Conservation (phyloP, 139 green algal species). For the Micractinium conductrix region DNA sequence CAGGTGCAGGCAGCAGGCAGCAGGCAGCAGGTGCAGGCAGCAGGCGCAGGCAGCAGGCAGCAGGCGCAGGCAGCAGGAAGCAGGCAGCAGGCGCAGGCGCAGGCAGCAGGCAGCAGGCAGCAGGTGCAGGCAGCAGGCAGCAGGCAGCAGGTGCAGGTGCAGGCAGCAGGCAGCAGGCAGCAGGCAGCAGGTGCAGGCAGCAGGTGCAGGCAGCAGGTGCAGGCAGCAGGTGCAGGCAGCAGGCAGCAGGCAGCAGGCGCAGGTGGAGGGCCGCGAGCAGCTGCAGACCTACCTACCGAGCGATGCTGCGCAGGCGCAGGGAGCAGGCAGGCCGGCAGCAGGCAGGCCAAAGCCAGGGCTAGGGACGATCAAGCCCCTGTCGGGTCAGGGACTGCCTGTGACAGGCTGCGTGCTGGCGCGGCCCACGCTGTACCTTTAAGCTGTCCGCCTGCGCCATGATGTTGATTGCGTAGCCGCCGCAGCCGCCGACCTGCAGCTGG, state of each 20-base stretch:
- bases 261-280: not conserved
- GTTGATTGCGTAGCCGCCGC: slow-evolving; percentile 62
- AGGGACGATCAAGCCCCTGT: not conserved
- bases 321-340: too few relatives aligned
- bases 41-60: too few relatives aligned
- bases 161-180: not conserved
- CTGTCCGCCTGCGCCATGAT: slow-evolving; percentile 42
- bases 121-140: not conserved
- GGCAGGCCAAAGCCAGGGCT: too few relatives aligned
- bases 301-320: too few relatives aligned
- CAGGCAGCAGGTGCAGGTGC: too few relatives aligned
- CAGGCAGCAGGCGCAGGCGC: not conserved
- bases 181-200: too few relatives aligned
- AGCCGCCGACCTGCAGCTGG: slow-evolving; percentile 48
- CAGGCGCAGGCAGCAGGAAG: too few relatives aligned
- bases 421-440: slow-evolving; percentile 40
- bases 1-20: not conserved
- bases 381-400: not conserved
- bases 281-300: not conserved
- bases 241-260: not conserved
- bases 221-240: too few relatives aligned
- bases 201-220: not conserved
- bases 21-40: too few relatives aligned
- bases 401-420: not conserved
- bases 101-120: not conserved